Conservation (phyloP, 192 early-diverging fungal genomes). For the Coemansia sp. region DNA sequence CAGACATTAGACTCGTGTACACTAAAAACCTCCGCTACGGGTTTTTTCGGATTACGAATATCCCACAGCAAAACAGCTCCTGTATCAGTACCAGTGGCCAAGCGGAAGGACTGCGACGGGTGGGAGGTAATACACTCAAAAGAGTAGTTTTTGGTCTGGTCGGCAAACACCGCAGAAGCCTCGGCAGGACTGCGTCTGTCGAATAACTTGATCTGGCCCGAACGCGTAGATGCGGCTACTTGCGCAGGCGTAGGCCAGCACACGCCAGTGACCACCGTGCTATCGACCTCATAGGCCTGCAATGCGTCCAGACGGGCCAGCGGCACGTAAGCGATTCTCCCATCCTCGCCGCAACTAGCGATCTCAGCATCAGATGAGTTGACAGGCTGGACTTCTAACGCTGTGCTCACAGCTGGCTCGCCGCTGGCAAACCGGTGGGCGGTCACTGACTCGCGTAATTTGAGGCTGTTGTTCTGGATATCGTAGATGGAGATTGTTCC, state of each 20-base stretch:
- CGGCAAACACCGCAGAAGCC: slow-evolving; percentile 41
- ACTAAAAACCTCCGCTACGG: slow-evolving; percentile 34
- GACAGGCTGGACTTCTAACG: slow-evolving; percentile 37
- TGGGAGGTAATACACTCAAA: slow-evolving; percentile 54
- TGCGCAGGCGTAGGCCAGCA: slow-evolving; percentile 54
- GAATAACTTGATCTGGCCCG: slow-evolving; percentile 56
- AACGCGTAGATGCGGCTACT: slow-evolving; percentile 43
- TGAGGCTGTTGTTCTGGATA: slow-evolving; percentile 9
- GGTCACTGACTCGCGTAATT: slow-evolving; percentile 31
- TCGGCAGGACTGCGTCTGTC: slow-evolving; percentile 39
- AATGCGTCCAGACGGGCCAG: slow-evolving; percentile 33
- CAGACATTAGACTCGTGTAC: slow-evolving; percentile 51
- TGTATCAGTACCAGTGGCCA: slow-evolving; percentile 49
- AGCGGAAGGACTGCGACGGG: slow-evolving; percentile 54
- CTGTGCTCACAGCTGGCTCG: slow-evolving; percentile 38
- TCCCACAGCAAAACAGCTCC: slow-evolving; percentile 56
- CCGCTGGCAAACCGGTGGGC: slow-evolving; percentile 44
- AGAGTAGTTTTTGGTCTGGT: slow-evolving; percentile 18
- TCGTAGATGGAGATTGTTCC: slow-evolving; percentile 48
- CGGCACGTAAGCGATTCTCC: slow-evolving; percentile 25
- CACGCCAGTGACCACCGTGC: slow-evolving; percentile 44
- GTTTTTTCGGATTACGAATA: slow-evolving; percentile 38
- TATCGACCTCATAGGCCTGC: slow-evolving; percentile 43
- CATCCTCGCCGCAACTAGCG: slow-evolving; percentile 58
- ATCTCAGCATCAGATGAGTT: slow-evolving; percentile 28